Base-by-base conservation (phyloP, 352 stramenopile genomes). In the Pythium aristosporum region DNA sequence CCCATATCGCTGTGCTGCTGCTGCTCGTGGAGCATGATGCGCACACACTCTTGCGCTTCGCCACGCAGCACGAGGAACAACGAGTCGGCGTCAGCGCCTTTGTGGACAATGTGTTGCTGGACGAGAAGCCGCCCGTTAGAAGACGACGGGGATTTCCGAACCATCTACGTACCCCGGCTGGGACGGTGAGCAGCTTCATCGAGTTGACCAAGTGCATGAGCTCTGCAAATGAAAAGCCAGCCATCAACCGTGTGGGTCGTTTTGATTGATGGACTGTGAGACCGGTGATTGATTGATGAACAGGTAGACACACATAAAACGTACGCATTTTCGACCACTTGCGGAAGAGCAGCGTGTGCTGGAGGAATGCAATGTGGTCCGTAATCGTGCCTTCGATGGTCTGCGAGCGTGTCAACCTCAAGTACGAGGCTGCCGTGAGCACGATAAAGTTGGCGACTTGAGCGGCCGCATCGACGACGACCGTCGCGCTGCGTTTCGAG, bases 281-380 rank as follows among this genome's bases (percentile, higher is more conserved):
- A 30, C 25, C 25, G 1, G 25, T 30, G 25, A 30, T 46, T 44
- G 39, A 44, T 44, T 46, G 39, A 46, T 46, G 39, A 13, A 20
- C 34, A 39, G 34, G 15, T 20, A 16, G 1, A 54, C 23, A 6
- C 8, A 36, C 20, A 46, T 32, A 30, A 20, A n/a, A 71, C 79
- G 64, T 75, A 94, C 83, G 81, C 85, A 92, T 94, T 57, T 94
- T 94, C 28, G 73, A 80, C 85, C 83, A 94, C 65, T 79, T 80
- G 36, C 76, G 74, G 69, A 94, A 94, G 57, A 92, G 70, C 43
- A 87, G 68, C 57, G 85, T 77, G 73, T 91, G 82, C 67, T 92
- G 82, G 7, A 94, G 73, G 72, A 92, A 94, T 16, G 80, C 72
- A 20, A 94, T 94, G 62, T 91, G 81, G 68, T 94, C 83, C 18